Evolutionary conservation across 371 early-diverging fungal species (phyloP).

Genomic region (Catenaria anguillulae): DNA sequence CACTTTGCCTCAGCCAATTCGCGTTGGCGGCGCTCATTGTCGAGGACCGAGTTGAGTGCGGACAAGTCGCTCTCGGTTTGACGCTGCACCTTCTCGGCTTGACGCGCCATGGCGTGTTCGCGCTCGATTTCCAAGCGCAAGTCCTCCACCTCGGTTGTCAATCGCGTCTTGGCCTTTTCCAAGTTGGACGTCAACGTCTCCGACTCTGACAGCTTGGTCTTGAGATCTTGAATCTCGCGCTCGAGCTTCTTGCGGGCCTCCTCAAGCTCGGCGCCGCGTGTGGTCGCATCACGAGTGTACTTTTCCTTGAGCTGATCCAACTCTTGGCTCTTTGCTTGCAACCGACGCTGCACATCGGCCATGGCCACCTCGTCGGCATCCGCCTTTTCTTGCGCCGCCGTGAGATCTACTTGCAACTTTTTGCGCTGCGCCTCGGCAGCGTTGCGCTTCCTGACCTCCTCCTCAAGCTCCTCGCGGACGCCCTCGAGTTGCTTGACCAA

Average conservation of each 20-base stretch:
- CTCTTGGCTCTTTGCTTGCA: conserved; percentile 43
- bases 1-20: conserved; percentile 39
- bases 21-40: conserved; percentile 50
- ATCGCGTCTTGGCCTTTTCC: conserved; percentile 49
- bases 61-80: conserved; percentile 38
- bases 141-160: conserved; percentile 55
- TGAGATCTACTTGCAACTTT: conserved; percentile 46
- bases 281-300: conserved; percentile 38
- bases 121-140: conserved; percentile 49
- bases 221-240: conserved; percentile 45
- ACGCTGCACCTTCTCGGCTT: conserved; percentile 41
- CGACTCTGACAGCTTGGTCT: conserved; percentile 37
- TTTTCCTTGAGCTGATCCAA: conserved; percentile 50
- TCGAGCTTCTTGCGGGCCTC: conserved; percentile 41
- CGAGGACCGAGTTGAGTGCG: conserved; percentile 30
- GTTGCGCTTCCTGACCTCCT: conserved; percentile 22
- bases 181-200: conserved; percentile 29
- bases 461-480: conserved; percentile 29
- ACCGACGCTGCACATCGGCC: conserved; percentile 35
- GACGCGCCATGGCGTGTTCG: conserved; percentile 44
- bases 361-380: conserved; percentile 48
- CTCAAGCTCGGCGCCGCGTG: conserved; percentile 41
- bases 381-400: conserved; percentile 41
- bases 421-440: conserved; percentile 29
- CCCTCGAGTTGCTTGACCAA: conserved; percentile 30